Conservation (phyloP, 2,329 filamentous ascomycete genomes). For the Cordyceps farinosa region DNA sequence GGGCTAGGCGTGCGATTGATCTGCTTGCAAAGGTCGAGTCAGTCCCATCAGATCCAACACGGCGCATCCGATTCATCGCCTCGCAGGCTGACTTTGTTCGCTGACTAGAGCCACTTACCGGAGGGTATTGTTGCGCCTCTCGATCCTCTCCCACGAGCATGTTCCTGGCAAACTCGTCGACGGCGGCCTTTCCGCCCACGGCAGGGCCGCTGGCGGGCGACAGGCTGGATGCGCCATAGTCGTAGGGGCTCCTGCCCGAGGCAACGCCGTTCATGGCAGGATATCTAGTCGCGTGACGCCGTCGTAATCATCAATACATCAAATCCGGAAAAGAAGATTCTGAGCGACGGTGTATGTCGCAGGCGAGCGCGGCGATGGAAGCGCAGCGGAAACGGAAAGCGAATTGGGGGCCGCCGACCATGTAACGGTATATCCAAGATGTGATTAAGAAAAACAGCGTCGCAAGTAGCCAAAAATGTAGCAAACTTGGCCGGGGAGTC, state of each 20-base stretch:
- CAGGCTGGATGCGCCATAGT: slow-evolving; percentile 33
- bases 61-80: neutral
- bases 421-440: slow-evolving; percentile 6
- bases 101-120: slow-evolving; percentile 42
- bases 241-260: slow-evolving; percentile 33
- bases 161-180: slow-evolving; percentile 58
- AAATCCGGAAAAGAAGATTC: slow-evolving; percentile 17
- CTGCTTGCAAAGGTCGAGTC: slow-evolving; percentile 30
- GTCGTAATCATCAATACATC: slow-evolving; percentile 14
- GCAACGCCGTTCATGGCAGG: slow-evolving; percentile 40
- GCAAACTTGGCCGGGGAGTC: neutral
- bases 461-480: neutral
- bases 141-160: slow-evolving; percentile 51
- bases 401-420: neutral
- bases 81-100: neutral
- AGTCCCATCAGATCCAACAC: neutral
- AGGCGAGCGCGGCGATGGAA: neutral
- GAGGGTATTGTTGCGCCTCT: slow-evolving; percentile 53
- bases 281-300: neutral
- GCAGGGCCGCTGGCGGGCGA: slow-evolving; percentile 30
- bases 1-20: slow-evolving; percentile 55
- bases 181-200: slow-evolving; percentile 45
- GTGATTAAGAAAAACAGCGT: neutral
- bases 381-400: neutral
- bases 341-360: slow-evolving; percentile 16